Percentiles rank a stretch among this genome's conserved stretches.
phyloP scores from a whole-genome alignment of 129 eudicot genomes.

The Oenanthe sinensis region DNA sequence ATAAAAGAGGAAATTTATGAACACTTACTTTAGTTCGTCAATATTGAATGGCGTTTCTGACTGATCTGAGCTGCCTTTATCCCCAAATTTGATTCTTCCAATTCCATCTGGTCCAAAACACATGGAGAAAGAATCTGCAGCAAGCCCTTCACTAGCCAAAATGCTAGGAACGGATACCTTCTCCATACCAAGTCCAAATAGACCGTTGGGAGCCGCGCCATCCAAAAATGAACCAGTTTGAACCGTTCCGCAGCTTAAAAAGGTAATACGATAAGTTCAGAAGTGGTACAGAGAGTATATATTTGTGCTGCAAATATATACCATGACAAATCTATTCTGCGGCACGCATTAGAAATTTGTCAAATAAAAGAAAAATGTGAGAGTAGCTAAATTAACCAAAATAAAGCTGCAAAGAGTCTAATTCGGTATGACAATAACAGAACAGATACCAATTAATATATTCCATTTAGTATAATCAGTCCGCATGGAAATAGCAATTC shows the following conservation, averaged over 20 bases:
- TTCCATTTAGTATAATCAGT: background rate
- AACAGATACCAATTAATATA: constrained; percentile 1
- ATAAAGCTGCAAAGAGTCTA: background rate
- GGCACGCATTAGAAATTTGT: background rate
- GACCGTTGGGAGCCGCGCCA: constrained; percentile 90
- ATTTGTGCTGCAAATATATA: background rate
- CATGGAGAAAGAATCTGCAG: constrained; percentile 95
- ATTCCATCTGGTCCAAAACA: constrained; percentile 62
- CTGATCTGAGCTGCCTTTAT: constrained; percentile 70
- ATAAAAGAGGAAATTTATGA: background rate
- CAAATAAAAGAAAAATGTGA: background rate
- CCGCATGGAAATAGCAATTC: background rate
- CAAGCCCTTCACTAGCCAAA: constrained; percentile 67
- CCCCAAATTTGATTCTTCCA: constrained; percentile 89
- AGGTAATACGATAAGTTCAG: background rate
- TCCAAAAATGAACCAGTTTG: constrained; percentile 88
- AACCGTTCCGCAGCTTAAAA: constrained; percentile 64
- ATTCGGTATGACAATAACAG: constrained; percentile 6
- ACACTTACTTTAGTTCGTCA: constrained; percentile 48
- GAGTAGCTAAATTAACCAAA: background rate
- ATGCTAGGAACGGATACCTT: constrained; percentile 78
- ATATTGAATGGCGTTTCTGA: constrained; percentile 70
- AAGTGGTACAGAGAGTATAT: background rate
- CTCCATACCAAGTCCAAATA: constrained; percentile 82
- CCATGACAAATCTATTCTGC: background rate